Percentiles rank a stretch among this genome's conserved stretches.
phyloP scores from a whole-genome alignment of 1,139 yeast genomes.

The Pichia sp. region DNA sequence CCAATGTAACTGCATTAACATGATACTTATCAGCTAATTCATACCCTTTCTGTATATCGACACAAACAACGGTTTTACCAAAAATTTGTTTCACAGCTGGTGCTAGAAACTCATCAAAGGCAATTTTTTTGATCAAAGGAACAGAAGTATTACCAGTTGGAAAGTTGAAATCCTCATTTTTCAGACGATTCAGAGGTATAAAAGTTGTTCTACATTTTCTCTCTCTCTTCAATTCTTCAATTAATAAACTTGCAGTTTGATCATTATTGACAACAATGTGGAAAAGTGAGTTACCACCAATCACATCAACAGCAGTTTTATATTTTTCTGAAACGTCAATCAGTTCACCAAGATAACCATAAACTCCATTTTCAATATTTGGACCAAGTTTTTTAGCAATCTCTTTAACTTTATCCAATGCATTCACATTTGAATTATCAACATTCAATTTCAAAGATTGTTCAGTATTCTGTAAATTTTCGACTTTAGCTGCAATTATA shows the following conservation, averaged over 20 bases:
- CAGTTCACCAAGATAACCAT: conserved; percentile 81
- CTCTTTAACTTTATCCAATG: conserved; percentile 57
- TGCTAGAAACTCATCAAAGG: conserved; percentile 46
- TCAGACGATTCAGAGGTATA: conserved; percentile 77
- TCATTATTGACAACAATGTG: conserved; percentile 88
- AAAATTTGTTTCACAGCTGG: conserved; percentile 73
- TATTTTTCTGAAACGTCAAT: conserved; percentile 77
- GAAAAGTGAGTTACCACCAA: conserved; percentile 81
- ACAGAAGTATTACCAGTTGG: conserved; percentile 58
- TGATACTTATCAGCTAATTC: conserved; percentile 57
- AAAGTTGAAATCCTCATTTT: conserved; percentile 33
- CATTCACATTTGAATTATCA: conserved; percentile 65
- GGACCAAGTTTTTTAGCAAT: conserved; percentile 53
- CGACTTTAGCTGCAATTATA: conserved; percentile 45
- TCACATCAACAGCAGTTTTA: conserved; percentile 77
- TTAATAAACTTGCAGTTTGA: conserved; percentile 68
- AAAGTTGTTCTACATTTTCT: conserved; percentile 83
- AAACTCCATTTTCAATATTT: conserved; percentile 41
- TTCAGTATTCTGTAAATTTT: conserved; percentile 51
- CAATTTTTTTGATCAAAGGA: conserved; percentile 69
- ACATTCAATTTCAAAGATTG: conserved; percentile 60
- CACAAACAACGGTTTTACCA: conserved; percentile 73
- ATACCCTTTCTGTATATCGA: conserved; percentile 60
- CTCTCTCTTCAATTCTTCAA: conserved; percentile 68
- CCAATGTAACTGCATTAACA: conserved; percentile 75